Percentiles rank a stretch among this genome's conserved stretches.
Evolutionary conservation across 2,329 filamentous ascomycete genomes (phyloP).

Genomic region (Nothomitra cinnamomea): DNA sequence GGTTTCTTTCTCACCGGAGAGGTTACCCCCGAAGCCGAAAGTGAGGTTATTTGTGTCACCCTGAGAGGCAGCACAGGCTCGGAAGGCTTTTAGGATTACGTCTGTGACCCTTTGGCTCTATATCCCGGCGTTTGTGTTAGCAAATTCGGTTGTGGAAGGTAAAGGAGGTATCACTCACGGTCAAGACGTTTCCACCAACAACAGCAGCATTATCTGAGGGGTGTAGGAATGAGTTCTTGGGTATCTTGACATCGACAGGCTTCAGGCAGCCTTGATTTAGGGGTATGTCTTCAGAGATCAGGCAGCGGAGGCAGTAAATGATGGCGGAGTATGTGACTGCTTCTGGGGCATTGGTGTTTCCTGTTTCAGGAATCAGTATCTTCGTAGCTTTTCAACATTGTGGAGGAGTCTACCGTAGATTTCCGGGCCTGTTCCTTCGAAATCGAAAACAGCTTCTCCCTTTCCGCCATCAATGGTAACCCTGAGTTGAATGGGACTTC

Average conservation of each 20-base stretch:
- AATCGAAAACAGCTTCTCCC: conserved; percentile 64
- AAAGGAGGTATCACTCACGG: conserved; percentile 22
- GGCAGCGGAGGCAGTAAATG: conserved; percentile 67
- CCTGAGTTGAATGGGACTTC: conserved; percentile 57
- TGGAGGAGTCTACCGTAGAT: conserved; percentile 44
- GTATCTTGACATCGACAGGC: conserved; percentile 59
- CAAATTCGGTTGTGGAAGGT: too few relatives aligned
- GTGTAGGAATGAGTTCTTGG: conserved; percentile 53
- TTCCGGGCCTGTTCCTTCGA: conserved; percentile 61
- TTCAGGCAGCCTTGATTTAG: conserved; percentile 73
- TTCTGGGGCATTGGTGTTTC: conserved; percentile 64
- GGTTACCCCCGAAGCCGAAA: conserved; percentile 61
- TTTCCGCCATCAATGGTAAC: conserved; percentile 58
- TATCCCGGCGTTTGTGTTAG: not conserved
- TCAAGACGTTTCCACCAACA: conserved; percentile 70
- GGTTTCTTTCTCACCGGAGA: conserved; percentile 37
- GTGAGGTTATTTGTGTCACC: conserved; percentile 76
- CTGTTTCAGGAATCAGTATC: conserved; percentile 16
- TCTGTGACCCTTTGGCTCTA: conserved; percentile 61
- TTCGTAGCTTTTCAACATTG: not conserved
- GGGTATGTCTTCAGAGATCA: conserved; percentile 69
- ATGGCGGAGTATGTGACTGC: conserved; percentile 72
- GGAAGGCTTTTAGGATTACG: conserved; percentile 65
- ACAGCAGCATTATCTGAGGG: conserved; percentile 65
- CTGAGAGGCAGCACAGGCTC: conserved; percentile 61